Base-by-base conservation (phyloP, 257 asterid genomes). In the Solanum rostratum region DNA sequence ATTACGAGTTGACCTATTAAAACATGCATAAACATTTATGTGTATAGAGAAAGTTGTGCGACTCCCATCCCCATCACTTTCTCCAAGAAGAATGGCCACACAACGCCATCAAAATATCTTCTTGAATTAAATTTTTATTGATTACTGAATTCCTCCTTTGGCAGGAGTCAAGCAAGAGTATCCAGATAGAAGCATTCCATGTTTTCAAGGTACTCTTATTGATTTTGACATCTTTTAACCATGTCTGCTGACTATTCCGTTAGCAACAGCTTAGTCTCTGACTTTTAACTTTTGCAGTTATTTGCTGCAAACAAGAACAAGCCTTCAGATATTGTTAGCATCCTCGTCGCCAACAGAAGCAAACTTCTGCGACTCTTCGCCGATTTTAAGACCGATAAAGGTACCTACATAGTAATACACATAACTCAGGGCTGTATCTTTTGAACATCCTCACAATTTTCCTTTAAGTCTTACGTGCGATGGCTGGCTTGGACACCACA, bases 81-180 rank as follows among this genome's bases (percentile, higher is more conserved):
- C 29, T 37, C 49, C 8, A 2, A 39, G 46, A 20, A 80, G 19
- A 59, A 57, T 81, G 16, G 41, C 70, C 12, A 39, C 6, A 10
- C 53, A 20, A 39, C 18, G 19, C 33, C 39, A 46, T 76, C 10
- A 76, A 76, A 74, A 3, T 46, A 82, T 15, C 60, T 50, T 5
- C 79, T 24, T 69, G 39, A 24, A 55, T 60, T 41, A 2, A 50
- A 13, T 27, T 43, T 30, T 13, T 60, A 63, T 55, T 69, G 37
- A 87, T n/a, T 46, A 80, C 69, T 50, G 29, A 62, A 39, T 83
- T 53, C 43, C 71, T 76, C 82, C 68, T 84, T 73, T 92, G 79
- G 82, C 94, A 95, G 99, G 99, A 95, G 82, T 89, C 97, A 1
- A 93, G 97, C 95, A 95, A 95, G 91, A 95, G 93, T 86, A 95